These are phyloP conservation scores for Epipyxis sp. DNA, from an alignment of 108 stramenopile species.

Conservation along the genomic window DNA sequence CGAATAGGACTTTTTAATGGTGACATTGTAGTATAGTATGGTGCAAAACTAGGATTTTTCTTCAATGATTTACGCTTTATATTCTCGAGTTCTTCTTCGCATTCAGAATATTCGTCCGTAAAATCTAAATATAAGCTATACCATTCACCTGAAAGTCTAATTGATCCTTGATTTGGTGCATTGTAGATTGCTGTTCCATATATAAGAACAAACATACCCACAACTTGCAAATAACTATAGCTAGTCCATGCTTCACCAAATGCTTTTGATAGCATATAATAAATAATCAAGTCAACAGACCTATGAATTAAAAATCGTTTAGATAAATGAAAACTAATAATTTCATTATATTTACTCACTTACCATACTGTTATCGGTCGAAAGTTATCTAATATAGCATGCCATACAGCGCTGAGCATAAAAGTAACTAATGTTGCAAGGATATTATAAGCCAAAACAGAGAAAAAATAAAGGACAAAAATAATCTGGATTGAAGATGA, in stretches of 20 bases:
- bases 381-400: slow-evolving; percentile 35
- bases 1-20: neutral
- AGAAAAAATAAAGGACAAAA: slow-evolving; percentile 30
- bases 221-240: slow-evolving; percentile 11
- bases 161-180: slow-evolving; percentile 25
- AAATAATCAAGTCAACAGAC: slow-evolving; percentile 22
- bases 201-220: slow-evolving; percentile 25
- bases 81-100: slow-evolving; percentile 7
- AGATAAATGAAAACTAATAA: too few species aligned
- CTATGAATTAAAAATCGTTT: too few species aligned
- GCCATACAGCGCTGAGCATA: slow-evolving; percentile 28
- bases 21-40: neutral
- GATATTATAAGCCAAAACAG: slow-evolving; percentile 28
- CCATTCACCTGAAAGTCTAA: neutral
- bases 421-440: slow-evolving; percentile 28
- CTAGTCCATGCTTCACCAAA: slow-evolving; percentile 27
- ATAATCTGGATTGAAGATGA: neutral
- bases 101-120: slow-evolving; percentile 22
- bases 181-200: slow-evolving; percentile 34
- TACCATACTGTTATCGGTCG: slow-evolving; percentile 29
- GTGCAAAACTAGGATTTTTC: neutral
- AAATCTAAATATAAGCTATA: slow-evolving; percentile 8
- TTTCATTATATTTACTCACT: too few species aligned
- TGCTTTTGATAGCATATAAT: neutral
- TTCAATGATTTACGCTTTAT: neutral